Conservation (phyloP, 352 stramenopile species). For the Globisporangium splendens region DNA sequence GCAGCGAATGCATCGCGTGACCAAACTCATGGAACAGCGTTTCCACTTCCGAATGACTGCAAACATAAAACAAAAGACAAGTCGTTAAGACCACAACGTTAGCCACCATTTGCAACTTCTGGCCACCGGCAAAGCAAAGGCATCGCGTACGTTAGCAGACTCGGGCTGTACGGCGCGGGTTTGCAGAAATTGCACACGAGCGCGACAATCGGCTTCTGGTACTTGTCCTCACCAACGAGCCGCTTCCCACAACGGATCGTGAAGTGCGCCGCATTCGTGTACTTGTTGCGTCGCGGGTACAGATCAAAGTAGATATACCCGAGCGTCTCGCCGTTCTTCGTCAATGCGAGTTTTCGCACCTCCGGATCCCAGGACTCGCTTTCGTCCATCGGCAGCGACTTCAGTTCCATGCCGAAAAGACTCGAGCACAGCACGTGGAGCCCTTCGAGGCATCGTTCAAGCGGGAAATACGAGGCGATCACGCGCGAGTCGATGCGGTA, state of each 20-base stretch:
- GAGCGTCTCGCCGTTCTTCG: conserved; percentile 49
- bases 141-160: conserved; percentile 54
- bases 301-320: conserved; percentile 96
- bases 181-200: conserved; percentile 91
- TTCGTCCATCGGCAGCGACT: conserved; percentile 64
- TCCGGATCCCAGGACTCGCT: conserved; percentile 89
- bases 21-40: conserved; percentile 99
- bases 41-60: conserved; percentile 93
- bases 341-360: conserved; percentile 90
- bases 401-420: conserved; percentile 91
- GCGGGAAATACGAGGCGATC: conserved; percentile 87
- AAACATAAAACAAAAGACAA: conserved; percentile 22
- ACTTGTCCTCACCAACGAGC: conserved; percentile 33
- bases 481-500: conserved; percentile 77
- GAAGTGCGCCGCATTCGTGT: conserved; percentile 91
- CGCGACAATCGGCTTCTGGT: conserved; percentile 94
- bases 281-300: conserved; percentile 87
- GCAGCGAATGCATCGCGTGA: conserved; percentile 95
- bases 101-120: neutral
- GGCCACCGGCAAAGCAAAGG: neutral
- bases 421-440: conserved; percentile 84
- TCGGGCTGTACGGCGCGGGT: conserved; percentile 61
- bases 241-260: conserved; percentile 94
- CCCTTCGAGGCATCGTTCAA: conserved; percentile 90
- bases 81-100: neutral